A percentile compares a stretch with the other conserved stretches of the same genome.
phyloP scores from a whole-genome alignment of 257 asterid species.

The Solanum neorickii region DNA sequence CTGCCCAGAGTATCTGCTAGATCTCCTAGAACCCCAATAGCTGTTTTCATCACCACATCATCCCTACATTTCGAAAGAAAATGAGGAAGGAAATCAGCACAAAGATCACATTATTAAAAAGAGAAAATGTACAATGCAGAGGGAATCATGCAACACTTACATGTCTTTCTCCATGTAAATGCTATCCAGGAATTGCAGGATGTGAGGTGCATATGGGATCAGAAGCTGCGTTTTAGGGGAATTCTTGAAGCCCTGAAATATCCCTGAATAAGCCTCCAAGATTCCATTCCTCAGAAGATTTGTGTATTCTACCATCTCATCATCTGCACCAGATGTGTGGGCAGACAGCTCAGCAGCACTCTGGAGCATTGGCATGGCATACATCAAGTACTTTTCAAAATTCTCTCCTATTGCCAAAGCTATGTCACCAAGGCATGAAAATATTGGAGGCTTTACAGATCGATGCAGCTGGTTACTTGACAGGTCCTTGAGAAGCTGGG shows the following conservation, averaged over 20 bases:
- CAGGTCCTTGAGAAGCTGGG: conserved; percentile 64
- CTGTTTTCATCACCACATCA: conserved; percentile 87
- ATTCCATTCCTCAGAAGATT: conserved; percentile 70
- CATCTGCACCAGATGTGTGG: conserved; percentile 56
- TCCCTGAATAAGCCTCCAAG: conserved; percentile 82
- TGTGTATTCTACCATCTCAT: conserved; percentile 63
- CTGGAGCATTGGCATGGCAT: conserved; percentile 90
- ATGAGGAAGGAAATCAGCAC: neutral
- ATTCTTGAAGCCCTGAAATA: conserved; percentile 77
- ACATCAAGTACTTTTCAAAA: conserved; percentile 73
- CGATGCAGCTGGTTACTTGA: conserved; percentile 76
- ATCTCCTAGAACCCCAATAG: conserved; percentile 89
- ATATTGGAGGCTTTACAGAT: conserved; percentile 82
- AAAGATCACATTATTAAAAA: neutral
- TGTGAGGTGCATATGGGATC: conserved; percentile 68
- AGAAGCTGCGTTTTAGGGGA: conserved; percentile 69
- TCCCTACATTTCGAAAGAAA: conserved; percentile 44
- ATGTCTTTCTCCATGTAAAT: conserved; percentile 69
- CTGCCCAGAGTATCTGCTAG: conserved; percentile 90
- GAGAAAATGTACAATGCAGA: neutral
- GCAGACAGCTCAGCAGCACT: conserved; percentile 82
- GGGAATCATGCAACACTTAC: conserved; percentile 23
- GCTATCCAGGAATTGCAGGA: conserved; percentile 73
- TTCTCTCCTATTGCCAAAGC: conserved; percentile 77
- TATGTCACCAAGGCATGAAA: conserved; percentile 85